phyloP scores from a whole-genome alignment of 768 basidiomycete species.

The Trametes cinnabarina region DNA sequence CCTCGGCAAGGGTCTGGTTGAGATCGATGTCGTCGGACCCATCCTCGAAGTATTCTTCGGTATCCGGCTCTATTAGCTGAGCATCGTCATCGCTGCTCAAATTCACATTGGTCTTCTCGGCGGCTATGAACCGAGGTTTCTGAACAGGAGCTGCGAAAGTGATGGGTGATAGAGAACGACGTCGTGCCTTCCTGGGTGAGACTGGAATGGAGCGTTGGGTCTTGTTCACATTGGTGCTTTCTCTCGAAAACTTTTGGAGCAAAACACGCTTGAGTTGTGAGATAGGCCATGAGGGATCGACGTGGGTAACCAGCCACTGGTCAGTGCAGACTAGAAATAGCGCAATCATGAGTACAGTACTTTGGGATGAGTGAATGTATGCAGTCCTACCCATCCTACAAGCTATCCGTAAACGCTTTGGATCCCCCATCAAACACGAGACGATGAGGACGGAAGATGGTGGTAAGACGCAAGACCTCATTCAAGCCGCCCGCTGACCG shows the following conservation, averaged over 20 bases:
- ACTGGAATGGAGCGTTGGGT: slow-evolving; percentile 13
- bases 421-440: neutral
- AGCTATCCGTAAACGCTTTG: slow-evolving; percentile 39
- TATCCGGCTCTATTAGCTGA: slow-evolving; percentile 23
- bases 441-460: neutral
- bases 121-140: slow-evolving; percentile 2
- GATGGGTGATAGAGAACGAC: slow-evolving; percentile 61
- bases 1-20: slow-evolving; percentile 21
- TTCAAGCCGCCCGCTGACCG: neutral
- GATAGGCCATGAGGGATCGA: slow-evolving; percentile 59
- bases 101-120: neutral
- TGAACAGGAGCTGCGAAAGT: slow-evolving; percentile 50
- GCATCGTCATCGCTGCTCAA: neutral
- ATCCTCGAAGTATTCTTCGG: slow-evolving; percentile 32
- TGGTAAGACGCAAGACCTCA: neutral
- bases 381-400: slow-evolving; percentile 53
- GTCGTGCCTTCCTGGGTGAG: slow-evolving; percentile 26
- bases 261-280: slow-evolving; percentile 62
- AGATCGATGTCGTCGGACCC: slow-evolving; percentile 31
- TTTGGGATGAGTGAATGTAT: neutral
- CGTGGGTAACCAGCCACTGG: slow-evolving; percentile 74
- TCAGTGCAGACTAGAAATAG: slow-evolving; percentile 54
- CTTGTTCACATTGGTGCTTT: slow-evolving; percentile 24
- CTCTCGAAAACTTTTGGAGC: slow-evolving; percentile 51
- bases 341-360: neutral